Base-by-base conservation (phyloP, 257 asterid species). In the Scutellaria baicalensis region DNA sequence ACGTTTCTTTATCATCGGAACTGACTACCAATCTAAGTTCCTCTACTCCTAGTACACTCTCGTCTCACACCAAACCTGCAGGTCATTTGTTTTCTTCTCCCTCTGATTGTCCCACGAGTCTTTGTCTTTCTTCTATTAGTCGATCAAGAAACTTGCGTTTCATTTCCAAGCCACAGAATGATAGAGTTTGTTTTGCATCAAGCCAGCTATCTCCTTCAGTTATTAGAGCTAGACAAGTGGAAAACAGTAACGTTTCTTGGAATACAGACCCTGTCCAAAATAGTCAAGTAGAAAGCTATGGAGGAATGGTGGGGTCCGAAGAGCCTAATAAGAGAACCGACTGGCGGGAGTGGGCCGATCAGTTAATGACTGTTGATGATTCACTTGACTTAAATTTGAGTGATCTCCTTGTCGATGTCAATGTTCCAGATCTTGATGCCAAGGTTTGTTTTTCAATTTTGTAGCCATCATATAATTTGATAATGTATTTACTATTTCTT, bases 261-360 rank as follows among this genome's bases (percentile, higher is more conserved):
- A 74, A 69, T 20, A 64, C 65, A 31, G 82, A 27, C 57, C 66
- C 77, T 35, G 71, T 27, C 63, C 79, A 73, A 20, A 79, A 79
- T 80, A 85, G 69, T 64, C 85, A 72, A 33, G 80, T 75, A 23
- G 91, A 83, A 63, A 75, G 64, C 18, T 63, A 72, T 73, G 31
- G 81, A 8, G 80, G 75, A 16, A 77, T 72, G 31, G 75, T 60
- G 68, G 64, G 71, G 11, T 77, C 84, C 23, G 84, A 79, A 45
- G 89, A 81, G 42, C 75, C 70, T 44, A 44, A 18, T 40, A 85
- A 51, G 81, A 79, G 77, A 83, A 69, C 80, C 27, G 89, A 87
- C 64, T 90, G 89, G 95, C 83, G 75, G 64, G 91, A 84, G 48
- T 90, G 97, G 97, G 85, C 87, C 0, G 84, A 89, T 54, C 84